Evolutionary conservation across 148 eudicot species (phyloP).

Genomic region (Linanthus parryae): DNA sequence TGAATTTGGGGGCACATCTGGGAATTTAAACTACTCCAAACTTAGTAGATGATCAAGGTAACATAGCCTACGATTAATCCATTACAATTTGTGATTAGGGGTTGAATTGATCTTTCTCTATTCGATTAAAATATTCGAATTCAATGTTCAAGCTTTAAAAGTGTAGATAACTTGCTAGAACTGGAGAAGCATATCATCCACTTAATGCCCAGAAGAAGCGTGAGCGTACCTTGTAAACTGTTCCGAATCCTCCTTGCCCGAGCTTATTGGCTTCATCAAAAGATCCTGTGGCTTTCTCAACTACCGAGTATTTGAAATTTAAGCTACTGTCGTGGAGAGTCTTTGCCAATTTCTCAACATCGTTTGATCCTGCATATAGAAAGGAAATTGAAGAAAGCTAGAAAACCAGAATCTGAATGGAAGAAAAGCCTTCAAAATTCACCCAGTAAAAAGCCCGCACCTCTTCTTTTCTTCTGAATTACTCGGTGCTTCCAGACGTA

Average conservation of each 20-base stretch:
- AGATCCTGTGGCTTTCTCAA: conserved; percentile 53
- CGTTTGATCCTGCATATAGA: conserved; percentile 39
- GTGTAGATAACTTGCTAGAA: too few species aligned
- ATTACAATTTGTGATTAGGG: too few species aligned
- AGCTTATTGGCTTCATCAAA: conserved; percentile 54
- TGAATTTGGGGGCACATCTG: too few species aligned
- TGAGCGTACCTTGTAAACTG: conserved; percentile 46
- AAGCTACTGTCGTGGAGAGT: conserved; percentile 49
- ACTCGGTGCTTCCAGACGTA: conserved; percentile 32
- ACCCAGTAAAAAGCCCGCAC: conserved; percentile 15
- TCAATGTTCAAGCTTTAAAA: too few species aligned
- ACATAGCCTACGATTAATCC: too few species aligned
- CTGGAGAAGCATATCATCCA: too few species aligned
- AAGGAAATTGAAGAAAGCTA: not conserved
- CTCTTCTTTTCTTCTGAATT: conserved; percentile 51
- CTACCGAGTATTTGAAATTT: conserved; percentile 63
- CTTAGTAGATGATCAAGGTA: too few species aligned
- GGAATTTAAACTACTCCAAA: too few species aligned
- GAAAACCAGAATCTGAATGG: not conserved
- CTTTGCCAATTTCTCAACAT: conserved; percentile 46
- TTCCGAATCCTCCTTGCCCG: conserved; percentile 74
- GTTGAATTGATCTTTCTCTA: too few species aligned
- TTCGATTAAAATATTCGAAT: too few species aligned
- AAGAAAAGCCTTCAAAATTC: not conserved
- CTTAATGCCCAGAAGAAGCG: too few species aligned